Conservation (phyloP, 2,329 filamentous ascomycete genomes). For the Claviceps spartinae region DNA sequence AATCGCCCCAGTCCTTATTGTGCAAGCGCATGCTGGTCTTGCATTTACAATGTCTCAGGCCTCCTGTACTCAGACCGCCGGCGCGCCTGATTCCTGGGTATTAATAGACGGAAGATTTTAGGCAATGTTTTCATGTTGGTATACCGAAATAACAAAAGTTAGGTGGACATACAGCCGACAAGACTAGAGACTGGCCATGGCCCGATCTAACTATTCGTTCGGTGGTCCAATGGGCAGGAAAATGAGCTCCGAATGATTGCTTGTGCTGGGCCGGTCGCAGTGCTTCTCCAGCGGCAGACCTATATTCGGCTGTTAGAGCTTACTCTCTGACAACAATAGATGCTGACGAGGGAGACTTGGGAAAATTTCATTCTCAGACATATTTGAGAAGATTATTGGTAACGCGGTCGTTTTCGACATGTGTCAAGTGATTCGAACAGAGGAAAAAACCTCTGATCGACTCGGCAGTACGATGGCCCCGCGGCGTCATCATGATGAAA, state of each 20-base stretch:
- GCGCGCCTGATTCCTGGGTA: not conserved
- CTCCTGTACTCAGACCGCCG: too few relatives aligned
- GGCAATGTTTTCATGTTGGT: not conserved
- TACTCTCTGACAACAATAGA: too few relatives aligned
- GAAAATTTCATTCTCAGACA: conserved; percentile 31
- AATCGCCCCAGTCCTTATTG: too few relatives aligned
- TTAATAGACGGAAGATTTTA: not conserved
- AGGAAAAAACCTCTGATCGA: conserved; percentile 4
- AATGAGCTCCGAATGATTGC: not conserved
- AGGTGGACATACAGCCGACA: not conserved
- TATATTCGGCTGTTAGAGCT: not conserved
- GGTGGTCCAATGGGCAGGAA: not conserved
- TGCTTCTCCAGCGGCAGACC: not conserved
- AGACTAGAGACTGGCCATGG: not conserved
- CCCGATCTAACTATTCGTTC: not conserved
- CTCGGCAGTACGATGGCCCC: conserved; percentile 33
- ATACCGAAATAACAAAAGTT: not conserved
- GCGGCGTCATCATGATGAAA: conserved; percentile 35
- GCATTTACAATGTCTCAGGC: too few relatives aligned
- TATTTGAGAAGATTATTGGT: conserved; percentile 49
- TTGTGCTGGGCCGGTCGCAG: not conserved
- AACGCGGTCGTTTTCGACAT: conserved; percentile 52
- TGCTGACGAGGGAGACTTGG: not conserved
- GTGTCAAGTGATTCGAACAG: conserved; percentile 11
- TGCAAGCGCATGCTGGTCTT: not conserved